Evolutionary conservation across 1,284 basidiomycete species (phyloP).

Genomic region (Apiotrichum laibachii): DNA sequence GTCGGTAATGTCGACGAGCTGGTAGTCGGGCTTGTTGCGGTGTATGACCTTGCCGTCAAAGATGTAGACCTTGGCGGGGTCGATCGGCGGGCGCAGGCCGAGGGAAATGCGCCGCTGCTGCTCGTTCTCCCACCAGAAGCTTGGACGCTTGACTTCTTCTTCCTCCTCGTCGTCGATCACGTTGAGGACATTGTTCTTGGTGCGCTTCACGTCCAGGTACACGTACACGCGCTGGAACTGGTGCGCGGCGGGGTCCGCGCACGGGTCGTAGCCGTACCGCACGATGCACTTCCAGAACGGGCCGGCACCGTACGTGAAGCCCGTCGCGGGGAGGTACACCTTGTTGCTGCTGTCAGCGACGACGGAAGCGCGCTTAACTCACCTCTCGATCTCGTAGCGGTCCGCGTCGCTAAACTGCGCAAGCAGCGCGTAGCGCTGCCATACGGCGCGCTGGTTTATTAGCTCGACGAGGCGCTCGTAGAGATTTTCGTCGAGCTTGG

Average conservation of each 20-base stretch:
- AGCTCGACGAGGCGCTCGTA: slow-evolving; percentile 54
- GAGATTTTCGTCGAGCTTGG: slow-evolving; percentile 61
- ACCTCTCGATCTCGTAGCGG: slow-evolving; percentile 21
- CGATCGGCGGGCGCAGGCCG: slow-evolving; percentile 35
- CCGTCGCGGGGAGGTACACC: slow-evolving; percentile 52
- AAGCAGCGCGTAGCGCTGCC: slow-evolving; percentile 78
- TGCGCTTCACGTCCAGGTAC: slow-evolving; percentile 32
- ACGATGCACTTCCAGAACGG: slow-evolving; percentile 90
- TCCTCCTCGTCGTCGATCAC: slow-evolving; percentile 26
- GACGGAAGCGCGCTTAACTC: neutral
- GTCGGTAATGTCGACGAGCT: slow-evolving; percentile 87
- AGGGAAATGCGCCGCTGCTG: slow-evolving; percentile 30
- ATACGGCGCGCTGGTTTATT: slow-evolving; percentile 69
- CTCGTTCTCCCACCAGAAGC: slow-evolving; percentile 39
- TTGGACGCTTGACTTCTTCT: slow-evolving; percentile 25
- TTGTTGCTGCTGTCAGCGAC: slow-evolving; percentile 46
- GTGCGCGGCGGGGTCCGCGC: slow-evolving; percentile 65
- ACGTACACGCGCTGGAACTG: slow-evolving; percentile 86
- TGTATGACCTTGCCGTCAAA: slow-evolving; percentile 81
- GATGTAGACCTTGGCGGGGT: slow-evolving; percentile 61
- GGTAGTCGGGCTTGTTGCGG: slow-evolving; percentile 83
- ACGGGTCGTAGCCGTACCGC: slow-evolving; percentile 84
- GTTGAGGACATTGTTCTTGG: slow-evolving; percentile 26
- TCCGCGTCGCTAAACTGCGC: slow-evolving; percentile 71
- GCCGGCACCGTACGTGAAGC: slow-evolving; percentile 88